A percentile compares a stretch with the other conserved stretches of the same genome.
Evolutionary conservation across 768 basidiomycete species (phyloP).

Genomic region (Punctularia strigosozonata): DNA sequence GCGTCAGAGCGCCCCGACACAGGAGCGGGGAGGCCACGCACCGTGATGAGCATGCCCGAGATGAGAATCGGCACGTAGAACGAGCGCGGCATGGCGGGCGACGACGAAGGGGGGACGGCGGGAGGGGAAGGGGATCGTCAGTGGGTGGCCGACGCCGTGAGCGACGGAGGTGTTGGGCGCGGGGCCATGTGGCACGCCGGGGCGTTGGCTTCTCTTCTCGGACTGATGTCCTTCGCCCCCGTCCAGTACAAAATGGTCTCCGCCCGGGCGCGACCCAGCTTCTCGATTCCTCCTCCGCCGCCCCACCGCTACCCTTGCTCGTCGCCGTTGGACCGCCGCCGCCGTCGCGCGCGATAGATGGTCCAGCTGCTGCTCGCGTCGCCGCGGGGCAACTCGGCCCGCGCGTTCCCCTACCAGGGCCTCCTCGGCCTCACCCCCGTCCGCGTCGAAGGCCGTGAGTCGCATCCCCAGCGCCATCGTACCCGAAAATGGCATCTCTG

Average conservation of each 20-base stretch:
- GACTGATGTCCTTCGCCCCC: slow-evolving; percentile 32
- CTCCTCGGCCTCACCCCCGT: slow-evolving; percentile 75
- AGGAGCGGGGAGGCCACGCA: slow-evolving; percentile 17
- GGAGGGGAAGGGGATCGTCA: slow-evolving; percentile 1
- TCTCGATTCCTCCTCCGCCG: too few relatives aligned
- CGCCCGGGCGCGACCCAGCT: too few relatives aligned
- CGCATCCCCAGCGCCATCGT: not conserved
- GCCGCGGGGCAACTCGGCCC: slow-evolving; percentile 57
- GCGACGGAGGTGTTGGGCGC: not conserved
- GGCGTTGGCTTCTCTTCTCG: not conserved
- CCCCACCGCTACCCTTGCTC: too few relatives aligned
- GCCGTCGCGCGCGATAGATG: slow-evolving; percentile 80
- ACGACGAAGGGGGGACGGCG: slow-evolving; percentile 1
- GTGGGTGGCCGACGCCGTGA: slow-evolving; percentile 2
- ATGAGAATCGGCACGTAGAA: slow-evolving; percentile 72
- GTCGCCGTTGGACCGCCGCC: slow-evolving; percentile 51
- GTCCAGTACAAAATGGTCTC: too few relatives aligned
- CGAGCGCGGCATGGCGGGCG: slow-evolving; percentile 46
- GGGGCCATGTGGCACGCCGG: slow-evolving; percentile 1
- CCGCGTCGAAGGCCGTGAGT: slow-evolving; percentile 64
- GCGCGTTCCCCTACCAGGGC: slow-evolving; percentile 66
- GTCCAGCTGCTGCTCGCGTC: slow-evolving; percentile 60
- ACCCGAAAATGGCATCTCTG: not conserved
- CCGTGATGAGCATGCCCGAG: slow-evolving; percentile 87
- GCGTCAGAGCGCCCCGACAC: slow-evolving; percentile 1